phyloP scores from a whole-genome alignment of 768 basidiomycete genomes.

The Lactarius pseudohatsudake region DNA sequence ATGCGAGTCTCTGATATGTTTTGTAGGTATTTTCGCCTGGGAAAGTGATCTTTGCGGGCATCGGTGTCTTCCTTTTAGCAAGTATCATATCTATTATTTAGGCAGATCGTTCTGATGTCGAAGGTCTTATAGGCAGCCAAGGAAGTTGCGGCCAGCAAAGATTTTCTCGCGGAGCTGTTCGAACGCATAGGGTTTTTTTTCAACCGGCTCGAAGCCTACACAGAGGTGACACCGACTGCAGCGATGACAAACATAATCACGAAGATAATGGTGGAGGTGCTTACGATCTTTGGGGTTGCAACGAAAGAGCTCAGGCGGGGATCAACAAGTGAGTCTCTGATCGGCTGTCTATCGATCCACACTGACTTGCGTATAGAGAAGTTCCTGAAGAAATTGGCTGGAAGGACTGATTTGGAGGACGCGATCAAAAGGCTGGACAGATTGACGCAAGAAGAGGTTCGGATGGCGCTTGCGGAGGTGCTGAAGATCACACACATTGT shows the following conservation, averaged over 20 bases:
- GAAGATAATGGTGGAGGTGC: constrained; percentile 8
- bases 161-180: background rate
- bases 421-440: background rate
- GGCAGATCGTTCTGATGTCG: background rate
- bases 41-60: background rate
- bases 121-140: background rate
- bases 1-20: background rate
- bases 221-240: background rate
- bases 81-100: background rate
- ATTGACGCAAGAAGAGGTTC: constrained; percentile 1
- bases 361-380: background rate
- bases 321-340: background rate
- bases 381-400: background rate
- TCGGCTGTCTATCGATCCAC: rapidly evolving
- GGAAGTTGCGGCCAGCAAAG: background rate
- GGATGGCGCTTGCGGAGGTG: background rate
- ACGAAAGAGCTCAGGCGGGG: constrained; percentile 2
- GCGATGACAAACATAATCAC: constrained; percentile 1
- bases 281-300: constrained; percentile 7
- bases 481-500: background rate
- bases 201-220: background rate
- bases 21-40: background rate
- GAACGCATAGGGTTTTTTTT: background rate
- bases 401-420: background rate
- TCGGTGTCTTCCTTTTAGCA: constrained; percentile 7